A percentile compares a stretch with the other conserved stretches of the same genome.
Evolutionary conservation across 2,329 filamentous ascomycete genomes (phyloP).

Genomic region (Leptographium wingfieldii): DNA sequence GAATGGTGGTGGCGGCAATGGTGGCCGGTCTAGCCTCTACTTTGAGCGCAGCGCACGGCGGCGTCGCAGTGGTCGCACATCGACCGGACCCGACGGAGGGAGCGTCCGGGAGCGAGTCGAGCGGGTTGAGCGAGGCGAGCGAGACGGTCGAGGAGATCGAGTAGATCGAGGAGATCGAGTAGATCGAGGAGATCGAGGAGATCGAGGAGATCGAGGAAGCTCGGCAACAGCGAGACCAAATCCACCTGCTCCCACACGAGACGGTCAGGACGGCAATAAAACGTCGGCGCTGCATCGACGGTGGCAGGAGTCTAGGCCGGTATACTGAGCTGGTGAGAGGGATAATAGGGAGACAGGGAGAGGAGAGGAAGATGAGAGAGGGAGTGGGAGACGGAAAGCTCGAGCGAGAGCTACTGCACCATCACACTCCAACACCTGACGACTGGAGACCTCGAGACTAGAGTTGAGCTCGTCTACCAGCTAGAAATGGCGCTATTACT

Average conservation of each 20-base stretch:
- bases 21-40: not conserved
- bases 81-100: slow-evolving; percentile 28
- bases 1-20: not conserved
- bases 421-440: too few relatives aligned
- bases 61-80: slow-evolving; percentile 40
- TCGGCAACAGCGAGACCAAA: slow-evolving; percentile 18
- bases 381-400: too few relatives aligned
- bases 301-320: slow-evolving; percentile 26
- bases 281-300: slow-evolving; percentile 20
- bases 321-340: slow-evolving; percentile 16
- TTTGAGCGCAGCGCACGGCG: slow-evolving; percentile 20
- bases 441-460: too few relatives aligned
- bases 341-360: too few relatives aligned
- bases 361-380: too few relatives aligned
- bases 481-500: too few relatives aligned
- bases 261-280: slow-evolving; percentile 21
- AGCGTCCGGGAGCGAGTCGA: not conserved
- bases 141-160: not conserved
- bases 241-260: slow-evolving; percentile 15
- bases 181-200: slow-evolving; percentile 12
- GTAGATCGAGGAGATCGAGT: not conserved
- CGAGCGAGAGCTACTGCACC: too few relatives aligned
- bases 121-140: not conserved
- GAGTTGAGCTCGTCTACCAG: too few relatives aligned
- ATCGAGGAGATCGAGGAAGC: slow-evolving; percentile 15